Evolutionary conservation across 176 grass and related monocot genomes (phyloP), one percentile per base, ranked within the genome.

Genomic region (Coix lacrymajobi): DNA sequence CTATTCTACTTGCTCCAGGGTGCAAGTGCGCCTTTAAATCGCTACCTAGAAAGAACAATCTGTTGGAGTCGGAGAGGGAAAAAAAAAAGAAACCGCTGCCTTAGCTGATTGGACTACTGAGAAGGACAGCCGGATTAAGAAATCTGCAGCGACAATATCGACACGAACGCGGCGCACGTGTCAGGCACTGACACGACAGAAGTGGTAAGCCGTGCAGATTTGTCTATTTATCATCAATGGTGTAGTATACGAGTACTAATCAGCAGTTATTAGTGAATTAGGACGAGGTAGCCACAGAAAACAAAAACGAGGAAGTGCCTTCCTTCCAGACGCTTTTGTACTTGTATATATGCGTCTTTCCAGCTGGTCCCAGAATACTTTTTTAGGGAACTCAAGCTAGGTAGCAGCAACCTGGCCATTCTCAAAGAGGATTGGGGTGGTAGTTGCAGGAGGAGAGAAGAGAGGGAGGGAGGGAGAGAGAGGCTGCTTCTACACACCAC

Each of bases 331-430:
- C 37, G 29, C 9, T 29, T 29, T 34, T 85, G 84, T 85, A 72
- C 66, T 43, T 69, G 8, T 85, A 71, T 85, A 77, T 78, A 71
- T 63, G 54, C n/a, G 66, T 22, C 37, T 62, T 37, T 58, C 43
- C 62, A 67, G 43, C 62, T 80, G 30, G 66, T 84, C 61, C 71
- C 22, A 66, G 22, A 51, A 85, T 79, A 79, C 66, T 79, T 79
- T 72, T 7, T 72, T 79, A 36, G 84, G 75, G 29, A 85, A 79
- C 38, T 71, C 52, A 48, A 26, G 26, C 38, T 15, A 24, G 22
- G 52, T n/a, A 56, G 8, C 52, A 56, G 8, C 52, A 56, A 56
- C 20, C 52, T 51, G 70, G 48, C 66, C 39, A 71, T 45, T 78
- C 83, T 85, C 30, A 30, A 71, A 84, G 34, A 60, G 32, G 17